A percentile compares a stretch with the other conserved stretches of the same genome.
These are phyloP conservation scores for Fomitopsis palustris DNA, from an alignment of 1,284 basidiomycete genomes.

Conservation along the genomic window DNA sequence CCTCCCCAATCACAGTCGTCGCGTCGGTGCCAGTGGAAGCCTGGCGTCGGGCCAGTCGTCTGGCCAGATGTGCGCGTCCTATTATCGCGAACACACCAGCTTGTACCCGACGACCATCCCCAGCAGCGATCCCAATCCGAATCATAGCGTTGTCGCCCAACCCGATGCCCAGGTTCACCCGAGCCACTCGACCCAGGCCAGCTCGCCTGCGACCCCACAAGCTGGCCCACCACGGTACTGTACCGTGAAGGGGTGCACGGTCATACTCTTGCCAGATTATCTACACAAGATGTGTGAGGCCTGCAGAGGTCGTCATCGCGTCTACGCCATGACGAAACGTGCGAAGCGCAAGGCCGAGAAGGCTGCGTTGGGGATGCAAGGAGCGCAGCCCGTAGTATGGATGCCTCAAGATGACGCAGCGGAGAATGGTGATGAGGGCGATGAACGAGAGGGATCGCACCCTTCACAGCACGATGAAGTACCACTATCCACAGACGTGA, in stretches of 20 bases:
- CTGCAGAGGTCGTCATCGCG: conserved; percentile 47
- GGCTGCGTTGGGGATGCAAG: conserved; percentile 32
- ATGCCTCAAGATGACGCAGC: conserved; percentile 24
- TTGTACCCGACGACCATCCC: not conserved
- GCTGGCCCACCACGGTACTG: conserved; percentile 11
- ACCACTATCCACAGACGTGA: not conserved
- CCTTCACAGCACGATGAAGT: conserved; percentile 4
- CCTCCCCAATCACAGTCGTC: not conserved
- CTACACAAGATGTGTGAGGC: conserved; percentile 50
- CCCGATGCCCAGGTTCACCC: not conserved
- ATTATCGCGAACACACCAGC: not conserved
- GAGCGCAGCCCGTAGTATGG: conserved; percentile 26
- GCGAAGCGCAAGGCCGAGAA: conserved; percentile 51
- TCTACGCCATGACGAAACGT: conserved; percentile 50
- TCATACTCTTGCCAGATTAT: conserved; percentile 23
- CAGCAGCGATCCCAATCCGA: not conserved
- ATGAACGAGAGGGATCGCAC: not conserved
- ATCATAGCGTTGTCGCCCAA: not conserved
- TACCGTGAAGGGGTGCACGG: conserved; percentile 31
- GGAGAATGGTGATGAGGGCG: conserved; percentile 11
- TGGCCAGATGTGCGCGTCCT: not conserved
- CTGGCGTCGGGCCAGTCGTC: not conserved
- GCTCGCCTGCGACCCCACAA: not conserved
- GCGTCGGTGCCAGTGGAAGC: not conserved
- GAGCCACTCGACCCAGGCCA: not conserved